A percentile compares a stretch with the other conserved stretches of the same genome.
Evolutionary conservation across 2,329 filamentous ascomycete species (phyloP).

Genomic region (Ilyonectria sp.): DNA sequence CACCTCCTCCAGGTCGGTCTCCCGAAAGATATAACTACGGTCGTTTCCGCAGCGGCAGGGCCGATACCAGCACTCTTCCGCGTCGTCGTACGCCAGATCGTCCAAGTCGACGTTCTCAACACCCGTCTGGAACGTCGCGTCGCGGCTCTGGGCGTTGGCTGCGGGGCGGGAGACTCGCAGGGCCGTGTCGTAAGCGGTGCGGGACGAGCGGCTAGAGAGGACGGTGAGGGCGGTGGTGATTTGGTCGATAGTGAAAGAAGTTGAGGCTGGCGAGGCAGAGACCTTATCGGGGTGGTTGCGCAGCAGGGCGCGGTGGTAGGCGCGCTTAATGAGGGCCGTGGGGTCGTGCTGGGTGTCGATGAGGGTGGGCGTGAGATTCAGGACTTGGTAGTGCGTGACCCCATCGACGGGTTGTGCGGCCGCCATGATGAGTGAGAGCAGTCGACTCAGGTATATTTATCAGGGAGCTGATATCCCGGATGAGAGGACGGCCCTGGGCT

Average conservation of each 20-base stretch:
- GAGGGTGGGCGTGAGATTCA: conserved; percentile 67
- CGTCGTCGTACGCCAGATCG: conserved; percentile 70
- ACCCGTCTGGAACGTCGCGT: conserved; percentile 66
- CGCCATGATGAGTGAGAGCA: conserved; percentile 24
- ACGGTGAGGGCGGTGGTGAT: conserved; percentile 73
- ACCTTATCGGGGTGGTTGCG: conserved; percentile 77
- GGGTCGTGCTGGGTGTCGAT: conserved; percentile 61
- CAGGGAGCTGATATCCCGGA: conserved; percentile 5
- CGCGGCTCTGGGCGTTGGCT: conserved; percentile 29
- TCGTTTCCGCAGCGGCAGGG: conserved; percentile 76
- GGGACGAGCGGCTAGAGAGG: conserved; percentile 65
- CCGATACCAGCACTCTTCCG: conserved; percentile 66
- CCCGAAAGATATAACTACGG: conserved; percentile 71
- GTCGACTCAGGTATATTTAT: background rate
- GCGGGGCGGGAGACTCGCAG: conserved; percentile 56
- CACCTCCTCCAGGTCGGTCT: conserved; percentile 72
- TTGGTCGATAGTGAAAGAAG: conserved; percentile 71
- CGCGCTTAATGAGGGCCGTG: conserved; percentile 69
- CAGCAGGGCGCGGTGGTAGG: conserved; percentile 76
- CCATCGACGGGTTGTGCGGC: conserved; percentile 22
- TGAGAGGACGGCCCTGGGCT: background rate
- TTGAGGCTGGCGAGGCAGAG: conserved; percentile 28
- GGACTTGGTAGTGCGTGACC: conserved; percentile 73
- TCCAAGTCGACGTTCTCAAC: conserved; percentile 77
- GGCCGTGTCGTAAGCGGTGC: conserved; percentile 68